Evolutionary conservation across 1,284 basidiomycete genomes (phyloP).

Genomic region (Ceraceosorus guamensis): DNA sequence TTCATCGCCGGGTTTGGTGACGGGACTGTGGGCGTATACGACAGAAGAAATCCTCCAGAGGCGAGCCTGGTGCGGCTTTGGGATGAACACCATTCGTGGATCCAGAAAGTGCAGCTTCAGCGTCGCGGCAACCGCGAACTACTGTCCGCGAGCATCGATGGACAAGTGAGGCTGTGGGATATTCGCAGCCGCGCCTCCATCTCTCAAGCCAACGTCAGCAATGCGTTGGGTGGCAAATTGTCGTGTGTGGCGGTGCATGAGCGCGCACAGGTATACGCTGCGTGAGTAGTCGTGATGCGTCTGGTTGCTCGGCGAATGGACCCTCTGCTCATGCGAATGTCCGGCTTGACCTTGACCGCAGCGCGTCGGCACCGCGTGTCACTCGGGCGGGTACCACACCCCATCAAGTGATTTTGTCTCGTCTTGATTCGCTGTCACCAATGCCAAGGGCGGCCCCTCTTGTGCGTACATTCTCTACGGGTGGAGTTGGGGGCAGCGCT

Average conservation of each 20-base stretch:
- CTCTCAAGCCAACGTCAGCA: slow-evolving; percentile 55
- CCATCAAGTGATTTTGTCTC: slow-evolving; percentile 24
- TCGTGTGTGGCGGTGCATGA: slow-evolving; percentile 82
- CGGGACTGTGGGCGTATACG: slow-evolving; percentile 82
- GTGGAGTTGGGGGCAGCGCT: slow-evolving; percentile 9
- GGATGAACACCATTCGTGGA: slow-evolving; percentile 73
- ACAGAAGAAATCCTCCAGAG: slow-evolving; percentile 76
- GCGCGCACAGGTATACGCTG: slow-evolving; percentile 74
- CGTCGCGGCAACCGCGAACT: slow-evolving; percentile 66
- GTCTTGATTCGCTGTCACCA: slow-evolving; percentile 20
- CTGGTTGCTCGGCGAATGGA: background rate
- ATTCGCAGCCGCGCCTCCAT: slow-evolving; percentile 67
- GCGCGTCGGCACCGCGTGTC: slow-evolving; percentile 19
- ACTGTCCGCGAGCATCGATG: slow-evolving; percentile 82
- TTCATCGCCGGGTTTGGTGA: slow-evolving; percentile 90
- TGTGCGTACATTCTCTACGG: slow-evolving; percentile 18
- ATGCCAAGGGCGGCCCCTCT: slow-evolving; percentile 16
- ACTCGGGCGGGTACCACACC: slow-evolving; percentile 14
- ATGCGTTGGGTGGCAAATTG: slow-evolving; percentile 50
- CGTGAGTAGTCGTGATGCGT: slow-evolving; percentile 24
- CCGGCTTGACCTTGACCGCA: background rate
- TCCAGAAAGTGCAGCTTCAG: slow-evolving; percentile 84
- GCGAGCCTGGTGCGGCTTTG: slow-evolving; percentile 77
- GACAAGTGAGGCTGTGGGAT: slow-evolving; percentile 89
- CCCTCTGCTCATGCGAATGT: background rate